A percentile compares a stretch with the other conserved stretches of the same genome.
Conservation (phyloP, 352 stramenopile species). For the Globisporangium canariense region DNA sequence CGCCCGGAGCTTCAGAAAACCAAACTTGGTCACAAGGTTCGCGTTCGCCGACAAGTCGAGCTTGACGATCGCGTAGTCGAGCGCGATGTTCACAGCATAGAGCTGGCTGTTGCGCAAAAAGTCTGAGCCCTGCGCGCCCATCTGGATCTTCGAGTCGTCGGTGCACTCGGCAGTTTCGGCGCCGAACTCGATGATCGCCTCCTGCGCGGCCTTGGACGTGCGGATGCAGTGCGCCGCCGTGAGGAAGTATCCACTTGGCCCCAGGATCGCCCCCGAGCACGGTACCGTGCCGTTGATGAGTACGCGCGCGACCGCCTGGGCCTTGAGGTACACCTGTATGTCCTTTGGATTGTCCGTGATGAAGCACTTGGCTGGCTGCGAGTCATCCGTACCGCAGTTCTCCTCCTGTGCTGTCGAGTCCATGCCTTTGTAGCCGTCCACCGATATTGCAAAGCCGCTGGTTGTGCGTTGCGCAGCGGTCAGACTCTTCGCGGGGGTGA, state of each 20-base stretch:
- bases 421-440: conserved; percentile 20
- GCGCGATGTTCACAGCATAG: conserved; percentile 19
- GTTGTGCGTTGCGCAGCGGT: not conserved
- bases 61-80: conserved; percentile 30
- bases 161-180: conserved; percentile 21
- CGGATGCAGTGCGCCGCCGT: conserved; percentile 28
- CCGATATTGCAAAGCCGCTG: conserved; percentile 12
- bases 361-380: conserved; percentile 25
- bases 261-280: conserved; percentile 21
- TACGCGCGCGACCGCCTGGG: conserved; percentile 23
- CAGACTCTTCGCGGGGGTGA: conserved; percentile 7
- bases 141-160: conserved; percentile 19
- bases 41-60: conserved; percentile 13
- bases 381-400: conserved; percentile 22
- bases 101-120: conserved; percentile 20
- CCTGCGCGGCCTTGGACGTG: conserved; percentile 12
- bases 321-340: conserved; percentile 21
- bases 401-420: conserved; percentile 9
- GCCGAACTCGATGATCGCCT: conserved; percentile 25
- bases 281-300: conserved; percentile 26
- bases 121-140: conserved; percentile 22
- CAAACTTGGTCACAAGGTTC: conserved; percentile 19
- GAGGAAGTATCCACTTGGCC: conserved; percentile 24
- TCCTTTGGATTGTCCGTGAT: conserved; percentile 14
- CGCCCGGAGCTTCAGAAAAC: conserved; percentile 19